Evolutionary conservation across 768 basidiomycete genomes (phyloP).

Genomic region (Amanita rubescens): DNA sequence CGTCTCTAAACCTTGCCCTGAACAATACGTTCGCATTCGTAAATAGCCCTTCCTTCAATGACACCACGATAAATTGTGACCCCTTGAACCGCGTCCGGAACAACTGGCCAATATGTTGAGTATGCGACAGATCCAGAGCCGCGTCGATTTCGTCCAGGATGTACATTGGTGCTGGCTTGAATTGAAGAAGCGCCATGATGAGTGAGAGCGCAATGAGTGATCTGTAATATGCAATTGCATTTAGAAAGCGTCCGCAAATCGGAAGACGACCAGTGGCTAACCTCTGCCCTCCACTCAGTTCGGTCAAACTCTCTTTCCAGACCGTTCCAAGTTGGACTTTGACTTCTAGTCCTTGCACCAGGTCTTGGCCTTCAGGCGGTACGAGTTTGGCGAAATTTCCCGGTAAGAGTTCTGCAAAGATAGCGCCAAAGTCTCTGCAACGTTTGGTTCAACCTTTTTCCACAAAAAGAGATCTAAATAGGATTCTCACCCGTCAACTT

Average conservation of each 20-base stretch:
- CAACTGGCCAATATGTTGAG: conserved; percentile 96
- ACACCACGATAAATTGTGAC: conserved; percentile 96
- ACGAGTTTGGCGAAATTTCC: conserved; percentile 95
- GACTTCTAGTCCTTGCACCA: conserved; percentile 94
- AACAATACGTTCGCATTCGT: conserved; percentile 97
- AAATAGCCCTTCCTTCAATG: conserved; percentile 93
- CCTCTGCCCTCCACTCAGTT: conserved; percentile 96
- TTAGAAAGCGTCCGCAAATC: not conserved
- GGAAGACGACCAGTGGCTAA: conserved; percentile 19
- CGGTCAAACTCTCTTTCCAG: conserved; percentile 97
- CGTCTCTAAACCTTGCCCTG: conserved; percentile 87
- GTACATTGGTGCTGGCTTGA: conserved; percentile 99
- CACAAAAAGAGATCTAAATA: not conserved
- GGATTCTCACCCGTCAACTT: conserved; percentile 77
- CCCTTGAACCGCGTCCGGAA: conserved; percentile 97
- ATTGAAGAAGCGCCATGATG: conserved; percentile 98
- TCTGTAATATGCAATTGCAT: conserved; percentile 32
- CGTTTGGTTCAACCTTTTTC: not conserved
- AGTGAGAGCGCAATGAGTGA: conserved; percentile 96
- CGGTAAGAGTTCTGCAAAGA: conserved; percentile 92
- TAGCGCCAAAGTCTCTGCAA: conserved; percentile 86
- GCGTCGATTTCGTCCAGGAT: conserved; percentile 99
- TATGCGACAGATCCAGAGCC: conserved; percentile 91
- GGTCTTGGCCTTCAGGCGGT: conserved; percentile 87
- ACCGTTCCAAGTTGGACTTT: conserved; percentile 92